Percentiles rank a stretch among this genome's conserved stretches.
These are phyloP conservation scores for Porogramme epimiltina DNA, from an alignment of 1,284 basidiomycete species.

Conservation along the genomic window DNA sequence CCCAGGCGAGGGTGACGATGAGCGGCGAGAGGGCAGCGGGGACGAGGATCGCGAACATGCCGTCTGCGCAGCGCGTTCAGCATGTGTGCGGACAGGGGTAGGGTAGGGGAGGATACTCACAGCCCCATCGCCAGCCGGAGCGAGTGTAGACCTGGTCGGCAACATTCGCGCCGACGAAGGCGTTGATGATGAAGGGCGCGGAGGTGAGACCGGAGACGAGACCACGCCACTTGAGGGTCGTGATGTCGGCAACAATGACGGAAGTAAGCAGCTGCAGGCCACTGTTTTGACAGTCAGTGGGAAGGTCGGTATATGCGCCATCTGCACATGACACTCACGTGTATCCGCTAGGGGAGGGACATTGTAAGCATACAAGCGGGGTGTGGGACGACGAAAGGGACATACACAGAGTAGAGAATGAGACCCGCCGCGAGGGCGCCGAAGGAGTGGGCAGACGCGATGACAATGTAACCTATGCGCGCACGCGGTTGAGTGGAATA, in stretches of 20 bases:
- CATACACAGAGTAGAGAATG: constrained; percentile 56
- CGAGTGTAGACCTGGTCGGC: constrained; percentile 56
- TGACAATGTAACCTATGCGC: constrained; percentile 63
- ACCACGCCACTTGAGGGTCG: constrained; percentile 78
- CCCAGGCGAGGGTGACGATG: constrained; percentile 72
- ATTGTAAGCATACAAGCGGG: not conserved
- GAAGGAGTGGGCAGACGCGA: constrained; percentile 64
- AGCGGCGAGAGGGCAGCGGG: constrained; percentile 57
- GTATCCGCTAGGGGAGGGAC: constrained; percentile 44
- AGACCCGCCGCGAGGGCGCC: constrained; percentile 39
- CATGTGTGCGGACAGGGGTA: not conserved
- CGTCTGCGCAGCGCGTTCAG: constrained; percentile 42
- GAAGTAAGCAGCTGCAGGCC: constrained; percentile 77
- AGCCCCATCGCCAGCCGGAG: constrained; percentile 77
- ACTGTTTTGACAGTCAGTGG: constrained; percentile 23
- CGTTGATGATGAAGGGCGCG: constrained; percentile 68
- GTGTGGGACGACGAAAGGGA: not conserved
- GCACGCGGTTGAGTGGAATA: not conserved
- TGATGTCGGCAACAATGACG: constrained; percentile 80
- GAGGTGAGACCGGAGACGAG: constrained; percentile 67
- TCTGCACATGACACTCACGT: constrained; percentile 39
- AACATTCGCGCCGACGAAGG: constrained; percentile 75
- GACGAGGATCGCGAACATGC: constrained; percentile 68
- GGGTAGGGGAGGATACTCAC: constrained; percentile 33
- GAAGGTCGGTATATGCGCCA: not conserved